Evolutionary conservation across 306 rosid species (phyloP), one percentile per base, ranked within the genome.

Genomic region (Lagenaria siceraria): DNA sequence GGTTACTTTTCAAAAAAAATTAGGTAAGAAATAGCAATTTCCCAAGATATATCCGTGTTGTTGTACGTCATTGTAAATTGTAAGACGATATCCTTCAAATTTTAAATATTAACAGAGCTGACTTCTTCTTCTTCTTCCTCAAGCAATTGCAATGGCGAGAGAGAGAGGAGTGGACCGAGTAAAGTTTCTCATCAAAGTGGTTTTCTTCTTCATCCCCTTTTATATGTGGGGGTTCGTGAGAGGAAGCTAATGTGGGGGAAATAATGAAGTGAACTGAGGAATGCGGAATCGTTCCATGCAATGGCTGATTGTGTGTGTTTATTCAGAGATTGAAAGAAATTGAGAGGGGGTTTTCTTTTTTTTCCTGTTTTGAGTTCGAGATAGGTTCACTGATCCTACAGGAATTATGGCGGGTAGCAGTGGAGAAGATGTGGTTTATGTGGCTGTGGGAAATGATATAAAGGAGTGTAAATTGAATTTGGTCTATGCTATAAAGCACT

Each of bases 401-500:
- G 79, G 68, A 70, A 61, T 79, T 22, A 84, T 82, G 91, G 76
- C 72, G 8, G 75, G 78, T 64, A 33, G 63, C 6, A 61, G 74
- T 35, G 77, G 81, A 81, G 81, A 84, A 46, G 89, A 90, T 53
- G 81, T 77, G 52, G 76, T 95, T 43, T 83, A 86, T 80, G 97
- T 92, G 56, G 93, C 97, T 36, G 93, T 92, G 24, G 88, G 89
- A 52, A 86, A 85, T 77, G 82, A 88, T 56, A 75, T 90, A 65
- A 92, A 92, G 54, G 90, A 87, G n/a, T 79, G 92, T 88, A 90
- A 84, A 71, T 52, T 75, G 51, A 86, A 77, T 80, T 78, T 95
- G 80, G 35, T 81, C 40, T 92, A 93, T 96, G 95, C 96, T 2
- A 71, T 89, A 25, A 94, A 86, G 48, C 85, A 90, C 77, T 92